Conservation (phyloP, 2,329 filamentous ascomycete species). For the Diaporthe helianthi region DNA sequence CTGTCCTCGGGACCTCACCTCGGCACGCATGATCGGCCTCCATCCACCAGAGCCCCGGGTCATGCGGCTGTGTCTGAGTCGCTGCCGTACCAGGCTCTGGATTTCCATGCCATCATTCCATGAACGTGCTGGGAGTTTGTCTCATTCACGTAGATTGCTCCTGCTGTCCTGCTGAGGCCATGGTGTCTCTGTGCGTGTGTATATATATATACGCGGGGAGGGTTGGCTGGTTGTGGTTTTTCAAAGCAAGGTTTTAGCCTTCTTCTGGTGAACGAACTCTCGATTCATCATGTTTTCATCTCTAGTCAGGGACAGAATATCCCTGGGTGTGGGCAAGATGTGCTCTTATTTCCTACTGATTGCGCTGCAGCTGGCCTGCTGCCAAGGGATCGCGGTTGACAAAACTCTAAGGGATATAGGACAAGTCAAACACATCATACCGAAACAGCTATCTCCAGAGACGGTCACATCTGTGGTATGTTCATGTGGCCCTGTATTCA, state of each 20-base stretch:
- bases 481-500: not conserved
- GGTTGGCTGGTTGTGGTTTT: not conserved
- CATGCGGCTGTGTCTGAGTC: conserved; percentile 13
- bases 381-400: conserved; percentile 5
- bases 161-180: not conserved
- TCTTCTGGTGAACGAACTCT: not conserved
- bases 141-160: not conserved
- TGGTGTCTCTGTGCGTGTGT: not conserved
- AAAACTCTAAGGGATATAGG: not conserved
- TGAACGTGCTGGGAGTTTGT: conserved; percentile 6
- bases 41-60: conserved; percentile 5
- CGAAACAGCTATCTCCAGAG: not conserved
- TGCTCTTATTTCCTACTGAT: conserved; percentile 31
- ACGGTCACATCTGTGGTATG: conserved; percentile 15
- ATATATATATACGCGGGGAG: conserved; percentile 1
- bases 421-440: not conserved
- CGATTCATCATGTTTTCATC: not conserved
- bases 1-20: not conserved
- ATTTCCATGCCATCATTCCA: conserved; percentile 26
- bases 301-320: conserved; percentile 4
- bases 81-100: not conserved
- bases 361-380: conserved; percentile 29
- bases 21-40: not conserved
- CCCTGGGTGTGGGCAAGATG: conserved; percentile 7
- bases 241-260: not conserved